Evolutionary conservation across 768 basidiomycete genomes (phyloP).

Genomic region (Lentinula raphanica): DNA sequence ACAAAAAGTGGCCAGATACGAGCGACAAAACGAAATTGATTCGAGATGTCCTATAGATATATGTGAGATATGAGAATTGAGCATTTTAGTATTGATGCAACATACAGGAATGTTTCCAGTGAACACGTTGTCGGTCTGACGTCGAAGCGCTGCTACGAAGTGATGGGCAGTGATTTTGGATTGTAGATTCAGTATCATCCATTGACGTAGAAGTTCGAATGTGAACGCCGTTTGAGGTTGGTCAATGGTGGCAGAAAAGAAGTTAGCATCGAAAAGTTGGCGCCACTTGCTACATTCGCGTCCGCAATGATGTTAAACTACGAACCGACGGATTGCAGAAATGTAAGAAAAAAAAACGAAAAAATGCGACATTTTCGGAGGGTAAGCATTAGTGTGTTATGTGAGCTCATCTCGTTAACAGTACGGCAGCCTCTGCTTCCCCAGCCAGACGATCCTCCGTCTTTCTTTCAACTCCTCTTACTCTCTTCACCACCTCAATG

Average conservation of each 20-base stretch:
- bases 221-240: conserved; percentile 12
- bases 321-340: too few relatives aligned
- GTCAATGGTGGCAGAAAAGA: conserved; percentile 10
- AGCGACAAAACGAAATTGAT: conserved; percentile 15
- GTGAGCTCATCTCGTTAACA: too few relatives aligned
- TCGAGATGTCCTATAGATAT: conserved; percentile 10
- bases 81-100: background rate
- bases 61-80: background rate
- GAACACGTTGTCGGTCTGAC: conserved; percentile 8
- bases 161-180: conserved; percentile 13
- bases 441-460: too few relatives aligned
- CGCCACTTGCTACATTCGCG: background rate
- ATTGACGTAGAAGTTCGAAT: conserved; percentile 12
- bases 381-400: too few relatives aligned
- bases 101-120: background rate
- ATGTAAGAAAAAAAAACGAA: too few relatives aligned
- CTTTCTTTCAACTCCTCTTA: too few relatives aligned
- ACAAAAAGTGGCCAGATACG: conserved; percentile 21
- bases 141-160: conserved; percentile 8
- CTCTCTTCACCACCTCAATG: too few relatives aligned
- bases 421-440: too few relatives aligned
- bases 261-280: conserved; percentile 5
- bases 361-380: too few relatives aligned
- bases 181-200: conserved; percentile 6
- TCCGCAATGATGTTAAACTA: too few relatives aligned